A percentile compares a stretch with the other conserved stretches of the same genome.
Evolutionary conservation across 257 asterid genomes (phyloP).

Genomic region (Rubia yunnanensis): DNA sequence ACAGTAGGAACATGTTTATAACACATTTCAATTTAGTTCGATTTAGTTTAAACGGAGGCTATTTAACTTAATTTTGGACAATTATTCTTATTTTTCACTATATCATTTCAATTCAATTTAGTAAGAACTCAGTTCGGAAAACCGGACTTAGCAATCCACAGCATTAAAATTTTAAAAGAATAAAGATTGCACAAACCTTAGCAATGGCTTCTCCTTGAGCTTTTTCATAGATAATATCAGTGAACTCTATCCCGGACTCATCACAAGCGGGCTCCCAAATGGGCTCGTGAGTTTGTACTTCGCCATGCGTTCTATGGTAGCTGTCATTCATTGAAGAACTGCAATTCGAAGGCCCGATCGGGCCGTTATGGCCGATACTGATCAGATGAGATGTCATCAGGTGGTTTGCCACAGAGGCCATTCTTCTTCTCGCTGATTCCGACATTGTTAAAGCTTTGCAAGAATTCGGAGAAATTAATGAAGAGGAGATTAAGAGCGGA

Average conservation of each 20-base stretch:
- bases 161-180: neutral
- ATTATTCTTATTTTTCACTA: no score
- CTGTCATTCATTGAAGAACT: constrained; percentile 54
- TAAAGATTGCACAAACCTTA: constrained; percentile 35
- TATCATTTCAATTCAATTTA: no score
- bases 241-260: constrained; percentile 59
- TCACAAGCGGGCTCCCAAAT: constrained; percentile 54
- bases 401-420: constrained; percentile 54
- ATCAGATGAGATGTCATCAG: constrained; percentile 34
- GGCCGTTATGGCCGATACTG: constrained; percentile 7
- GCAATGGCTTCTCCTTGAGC: constrained; percentile 90
- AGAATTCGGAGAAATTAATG: neutral
- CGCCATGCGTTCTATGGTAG: constrained; percentile 71
- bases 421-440: constrained; percentile 44
- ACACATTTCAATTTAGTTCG: no score
- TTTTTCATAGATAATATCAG: constrained; percentile 78
- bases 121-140: no score
- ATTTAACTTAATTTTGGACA: no score
- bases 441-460: constrained; percentile 33
- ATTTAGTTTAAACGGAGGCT: no score
- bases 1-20: no score
- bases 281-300: constrained; percentile 55
- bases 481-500: neutral
- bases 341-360: constrained; percentile 34
- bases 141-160: no score